Percentiles rank a stretch among this genome's conserved stretches.
Conservation (phyloP, 1,139 yeast genomes). For the Geotrichum klebahnii region DNA sequence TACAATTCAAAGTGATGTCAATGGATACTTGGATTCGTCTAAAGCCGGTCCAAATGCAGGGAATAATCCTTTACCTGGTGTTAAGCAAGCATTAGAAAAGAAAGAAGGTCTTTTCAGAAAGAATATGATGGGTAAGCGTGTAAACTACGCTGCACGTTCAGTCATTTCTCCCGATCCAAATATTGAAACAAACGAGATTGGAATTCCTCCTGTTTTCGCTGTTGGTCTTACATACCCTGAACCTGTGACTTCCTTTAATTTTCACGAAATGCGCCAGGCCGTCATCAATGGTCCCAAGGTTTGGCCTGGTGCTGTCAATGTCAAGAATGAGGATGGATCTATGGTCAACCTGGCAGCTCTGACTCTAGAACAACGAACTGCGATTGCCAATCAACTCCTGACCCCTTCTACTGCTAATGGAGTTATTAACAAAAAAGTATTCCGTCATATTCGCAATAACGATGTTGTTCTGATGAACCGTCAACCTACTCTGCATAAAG, state of each 20-base stretch:
- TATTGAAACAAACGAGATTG: conserved; percentile 94
- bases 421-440: conserved; percentile 84
- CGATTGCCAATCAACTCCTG: conserved; percentile 89
- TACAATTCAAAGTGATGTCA: conserved; percentile 90
- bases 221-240: conserved; percentile 93
- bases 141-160: conserved; percentile 96
- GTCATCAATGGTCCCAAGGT: conserved; percentile 94
- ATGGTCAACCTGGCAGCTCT: conserved; percentile 77
- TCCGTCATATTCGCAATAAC: conserved; percentile 86
- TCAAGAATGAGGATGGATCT: conserved; percentile 95
- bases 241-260: conserved; percentile 94
- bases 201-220: conserved; percentile 98
- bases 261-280: conserved; percentile 85
- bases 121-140: conserved; percentile 99
- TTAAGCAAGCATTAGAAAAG: conserved; percentile 96
- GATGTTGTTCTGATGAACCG: conserved; percentile 98
- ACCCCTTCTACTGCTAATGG: conserved; percentile 65
- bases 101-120: conserved; percentile 97
- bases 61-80: conserved; percentile 83
- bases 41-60: conserved; percentile 73
- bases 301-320: conserved; percentile 98
- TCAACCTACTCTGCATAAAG: conserved; percentile 98
- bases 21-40: conserved; percentile 87
- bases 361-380: conserved; percentile 90
- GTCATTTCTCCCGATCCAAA: conserved; percentile 99